Evolutionary conservation across 768 basidiomycete species (phyloP).

Genomic region (Suillus discolor): DNA sequence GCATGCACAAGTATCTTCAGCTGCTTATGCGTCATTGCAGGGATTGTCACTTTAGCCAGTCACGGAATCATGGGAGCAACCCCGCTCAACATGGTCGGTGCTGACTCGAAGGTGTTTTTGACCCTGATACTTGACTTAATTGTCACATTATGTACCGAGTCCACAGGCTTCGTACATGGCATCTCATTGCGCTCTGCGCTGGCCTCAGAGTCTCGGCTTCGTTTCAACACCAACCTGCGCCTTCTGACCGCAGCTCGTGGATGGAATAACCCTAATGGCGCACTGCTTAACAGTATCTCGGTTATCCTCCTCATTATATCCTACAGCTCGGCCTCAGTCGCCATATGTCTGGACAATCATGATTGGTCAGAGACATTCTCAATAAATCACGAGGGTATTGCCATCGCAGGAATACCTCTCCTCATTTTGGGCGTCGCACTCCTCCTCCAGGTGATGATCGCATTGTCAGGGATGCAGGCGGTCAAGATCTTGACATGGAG

Average conservation of each 20-base stretch:
- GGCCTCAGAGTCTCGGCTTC: slow-evolving; percentile 26
- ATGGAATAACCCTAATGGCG: slow-evolving; percentile 26
- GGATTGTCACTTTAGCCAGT: neutral
- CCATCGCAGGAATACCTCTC: neutral
- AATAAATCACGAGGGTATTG: neutral
- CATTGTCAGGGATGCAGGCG: neutral
- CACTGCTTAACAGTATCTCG: slow-evolving; percentile 22
- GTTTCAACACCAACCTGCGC: slow-evolving; percentile 33
- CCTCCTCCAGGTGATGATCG: slow-evolving; percentile 11
- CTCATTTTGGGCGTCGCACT: neutral
- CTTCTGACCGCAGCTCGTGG: slow-evolving; percentile 25
- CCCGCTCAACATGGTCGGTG: neutral
- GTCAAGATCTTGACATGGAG: slow-evolving; percentile 26
- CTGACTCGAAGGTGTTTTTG: too few relatives aligned
- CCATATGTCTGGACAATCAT: neutral
- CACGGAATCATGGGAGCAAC: neutral
- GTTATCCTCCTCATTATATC: slow-evolving; percentile 30
- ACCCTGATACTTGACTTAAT: slow-evolving; percentile 26
- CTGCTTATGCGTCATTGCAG: neutral
- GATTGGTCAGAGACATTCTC: too few relatives aligned
- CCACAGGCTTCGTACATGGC: slow-evolving; percentile 30
- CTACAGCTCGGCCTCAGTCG: slow-evolving; percentile 28
- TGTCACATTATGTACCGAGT: slow-evolving; percentile 30
- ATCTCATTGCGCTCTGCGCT: slow-evolving; percentile 30
- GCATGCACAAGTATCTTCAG: neutral